These are phyloP conservation scores for Corynespora cassiicola DNA, from an alignment of 2,329 filamentous ascomycete species.

Conservation along the genomic window DNA sequence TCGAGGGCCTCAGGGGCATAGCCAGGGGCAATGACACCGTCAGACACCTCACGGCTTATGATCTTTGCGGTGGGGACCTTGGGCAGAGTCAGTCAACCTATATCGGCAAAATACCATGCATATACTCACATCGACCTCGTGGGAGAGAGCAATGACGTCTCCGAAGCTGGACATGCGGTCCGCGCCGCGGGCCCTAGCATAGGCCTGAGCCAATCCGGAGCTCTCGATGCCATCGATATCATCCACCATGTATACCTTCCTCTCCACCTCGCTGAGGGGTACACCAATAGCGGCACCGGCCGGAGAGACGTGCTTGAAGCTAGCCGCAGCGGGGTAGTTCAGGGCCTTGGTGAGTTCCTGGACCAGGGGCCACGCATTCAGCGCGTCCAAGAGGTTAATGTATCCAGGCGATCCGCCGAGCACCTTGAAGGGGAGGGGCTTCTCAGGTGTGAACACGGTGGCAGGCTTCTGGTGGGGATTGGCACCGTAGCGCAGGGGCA, in stretches of 20 bases:
- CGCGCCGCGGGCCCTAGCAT: slow-evolving; percentile 91
- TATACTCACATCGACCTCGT: slow-evolving; percentile 74
- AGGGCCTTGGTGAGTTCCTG: slow-evolving; percentile 94
- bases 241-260: slow-evolving; percentile 98
- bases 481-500: slow-evolving; percentile 89
- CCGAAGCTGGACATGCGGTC: slow-evolving; percentile 99
- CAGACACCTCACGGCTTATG: slow-evolving; percentile 96
- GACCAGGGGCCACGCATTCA: slow-evolving; percentile 96
- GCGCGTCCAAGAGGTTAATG: slow-evolving; percentile 94
- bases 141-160: slow-evolving; percentile 92
- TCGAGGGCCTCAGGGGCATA: slow-evolving; percentile 86
- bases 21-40: slow-evolving; percentile 91
- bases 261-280: slow-evolving; percentile 83
- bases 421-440: slow-evolving; percentile 90
- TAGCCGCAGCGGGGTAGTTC: slow-evolving; percentile 87
- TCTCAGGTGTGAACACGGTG: slow-evolving; percentile 76
- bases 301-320: slow-evolving; percentile 97
- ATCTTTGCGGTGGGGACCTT: slow-evolving; percentile 87
- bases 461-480: slow-evolving; percentile 99
- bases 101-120: background rate
- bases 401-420: slow-evolving; percentile 90
- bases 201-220: slow-evolving; percentile 89
- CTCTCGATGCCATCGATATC: slow-evolving; percentile 89
- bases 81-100: slow-evolving; percentile 4
- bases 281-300: slow-evolving; percentile 94